A percentile compares a stretch with the other conserved stretches of the same genome.
phyloP scores from a whole-genome alignment of 2,329 filamentous ascomycete species.

The Aspergillus aculeatus region DNA sequence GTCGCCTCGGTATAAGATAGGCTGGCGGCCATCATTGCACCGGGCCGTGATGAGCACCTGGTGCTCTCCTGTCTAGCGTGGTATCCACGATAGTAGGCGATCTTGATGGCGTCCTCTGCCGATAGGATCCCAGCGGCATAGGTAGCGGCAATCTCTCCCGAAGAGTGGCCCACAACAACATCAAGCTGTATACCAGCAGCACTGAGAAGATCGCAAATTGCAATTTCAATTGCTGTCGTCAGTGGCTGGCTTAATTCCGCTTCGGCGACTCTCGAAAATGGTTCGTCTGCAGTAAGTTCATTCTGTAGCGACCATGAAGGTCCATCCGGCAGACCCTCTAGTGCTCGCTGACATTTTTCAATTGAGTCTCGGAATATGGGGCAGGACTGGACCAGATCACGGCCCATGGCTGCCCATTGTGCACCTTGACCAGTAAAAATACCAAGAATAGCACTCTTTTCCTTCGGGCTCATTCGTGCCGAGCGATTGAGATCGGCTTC shows the following conservation, averaged over 20 bases:
- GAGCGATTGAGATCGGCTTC: not conserved
- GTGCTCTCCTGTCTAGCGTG: no score
- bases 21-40: conserved; percentile 29
- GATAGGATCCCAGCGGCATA: conserved; percentile 18
- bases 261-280: conserved; percentile 7
- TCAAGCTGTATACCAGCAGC: conserved; percentile 11
- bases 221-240: conserved; percentile 20
- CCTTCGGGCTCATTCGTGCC: not conserved
- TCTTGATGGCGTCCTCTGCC: conserved; percentile 10
- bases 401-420: conserved; percentile 24
- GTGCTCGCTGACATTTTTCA: conserved; percentile 11
- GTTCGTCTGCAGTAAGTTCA: conserved; percentile 3
- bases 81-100: conserved; percentile 20
- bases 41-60: conserved; percentile 1
- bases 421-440: conserved; percentile 27
- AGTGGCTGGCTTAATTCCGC: conserved; percentile 16
- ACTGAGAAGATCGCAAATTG: conserved; percentile 11
- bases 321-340: conserved; percentile 12
- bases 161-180: conserved; percentile 23
- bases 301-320: conserved; percentile 14
- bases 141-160: conserved; percentile 23
- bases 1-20: conserved; percentile 12
- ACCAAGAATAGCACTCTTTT: not conserved
- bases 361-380: conserved; percentile 10
- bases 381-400: conserved; percentile 13